Base-by-base conservation (phyloP, 1,284 basidiomycete species). In the Termitomyces sp. region DNA sequence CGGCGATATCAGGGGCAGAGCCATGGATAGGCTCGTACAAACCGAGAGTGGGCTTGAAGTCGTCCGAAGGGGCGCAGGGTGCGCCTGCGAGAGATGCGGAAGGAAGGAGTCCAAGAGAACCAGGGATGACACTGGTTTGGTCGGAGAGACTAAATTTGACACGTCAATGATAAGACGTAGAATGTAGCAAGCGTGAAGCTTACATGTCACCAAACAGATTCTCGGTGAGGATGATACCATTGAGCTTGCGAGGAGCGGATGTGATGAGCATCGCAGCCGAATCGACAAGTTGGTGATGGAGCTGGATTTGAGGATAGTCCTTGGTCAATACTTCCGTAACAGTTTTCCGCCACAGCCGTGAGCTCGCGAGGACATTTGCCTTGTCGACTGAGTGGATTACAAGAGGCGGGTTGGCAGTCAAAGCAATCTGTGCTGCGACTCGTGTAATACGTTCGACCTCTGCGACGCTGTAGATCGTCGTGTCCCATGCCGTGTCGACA, bases 181-280 rank as follows among this genome's bases (percentile, higher is more conserved):
- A 34, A 34, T 19, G 12, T 36, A 12, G 53, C 24, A 38, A 46
- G 10, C 21, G 7, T 17, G 7, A 38, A 40, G 75, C 90, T 67
- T 67, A 94, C 92, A 98, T 97, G 72, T 98, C 95, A 54, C 94
- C 94, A 63, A 98, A 97, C 68, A 98, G 74, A 72, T 98, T 98
- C 74, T 97, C 94, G 1, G 94, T 98, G 54, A 98, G 73, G 58
- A 97, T 80, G 49, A 99, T 88, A 61, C 97, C 97, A 68, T 99
- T 99, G 55, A 99, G 80, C 73, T 97, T 98, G 65, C 81, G 84
- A 3, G 97, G 97, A 68, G 84, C 94, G 45, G 90, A 79, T 47
- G 98, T 93, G 72, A 99, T 92, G 61, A 97, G 72, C 97, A 99
- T 99, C 13, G 95, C 88, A 0, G 96, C 94, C 4, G 94, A 92